phyloP scores from a whole-genome alignment of 2,329 filamentous ascomycete species.

The Didymella arachidicola region DNA sequence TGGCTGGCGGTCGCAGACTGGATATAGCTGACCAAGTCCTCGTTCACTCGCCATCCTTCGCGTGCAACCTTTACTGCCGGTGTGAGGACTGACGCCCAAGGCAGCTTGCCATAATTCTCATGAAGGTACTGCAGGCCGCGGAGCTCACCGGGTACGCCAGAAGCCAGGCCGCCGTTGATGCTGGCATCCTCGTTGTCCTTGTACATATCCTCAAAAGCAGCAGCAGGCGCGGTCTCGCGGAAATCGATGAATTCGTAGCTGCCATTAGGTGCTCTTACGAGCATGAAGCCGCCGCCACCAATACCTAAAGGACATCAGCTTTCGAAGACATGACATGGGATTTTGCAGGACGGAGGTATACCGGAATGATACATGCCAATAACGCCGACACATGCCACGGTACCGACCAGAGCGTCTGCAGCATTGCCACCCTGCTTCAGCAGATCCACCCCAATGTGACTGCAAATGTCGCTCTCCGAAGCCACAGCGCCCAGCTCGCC shows the following conservation, averaged over 20 bases:
- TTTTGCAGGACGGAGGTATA: constrained; percentile 23
- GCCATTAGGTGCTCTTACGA: constrained; percentile 76
- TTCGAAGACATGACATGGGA: not conserved
- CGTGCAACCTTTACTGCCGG: constrained; percentile 76
- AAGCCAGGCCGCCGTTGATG: constrained; percentile 72
- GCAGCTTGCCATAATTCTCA: constrained; percentile 67
- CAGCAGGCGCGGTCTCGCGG: constrained; percentile 83
- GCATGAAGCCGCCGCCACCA: constrained; percentile 89
- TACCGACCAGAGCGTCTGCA: constrained; percentile 59
- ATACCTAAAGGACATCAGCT: constrained; percentile 63
- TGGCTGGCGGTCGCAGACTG: constrained; percentile 49
- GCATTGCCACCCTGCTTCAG: constrained; percentile 60
- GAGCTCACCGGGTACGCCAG: constrained; percentile 76
- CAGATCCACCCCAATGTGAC: constrained; percentile 57
- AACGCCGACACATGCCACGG: constrained; percentile 57
- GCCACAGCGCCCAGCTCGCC: constrained; percentile 56
- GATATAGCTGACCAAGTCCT: constrained; percentile 81
- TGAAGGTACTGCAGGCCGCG: constrained; percentile 83
- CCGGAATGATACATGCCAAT: constrained; percentile 58
- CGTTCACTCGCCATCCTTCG: constrained; percentile 66
- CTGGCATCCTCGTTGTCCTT: constrained; percentile 72
- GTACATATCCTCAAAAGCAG: constrained; percentile 86
- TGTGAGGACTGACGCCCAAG: constrained; percentile 69
- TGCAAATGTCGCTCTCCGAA: constrained; percentile 56
- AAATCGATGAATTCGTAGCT: constrained; percentile 89